Conservation (phyloP, 768 basidiomycete genomes). For the Collybia sp. region DNA sequence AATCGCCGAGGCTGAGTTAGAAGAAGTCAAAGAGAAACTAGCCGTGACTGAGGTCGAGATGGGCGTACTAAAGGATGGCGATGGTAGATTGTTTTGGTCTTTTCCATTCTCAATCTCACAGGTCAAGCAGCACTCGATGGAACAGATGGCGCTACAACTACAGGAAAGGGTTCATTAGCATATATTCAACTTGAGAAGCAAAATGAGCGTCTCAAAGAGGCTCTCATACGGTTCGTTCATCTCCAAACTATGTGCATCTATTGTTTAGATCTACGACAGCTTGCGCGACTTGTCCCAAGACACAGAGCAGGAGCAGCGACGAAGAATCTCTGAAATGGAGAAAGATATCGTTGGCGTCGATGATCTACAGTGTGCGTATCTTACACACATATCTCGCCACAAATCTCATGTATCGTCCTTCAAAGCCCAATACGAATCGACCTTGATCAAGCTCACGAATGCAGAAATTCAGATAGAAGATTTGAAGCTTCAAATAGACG, state of each 20-base stretch:
- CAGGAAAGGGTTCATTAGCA: conserved; percentile 54
- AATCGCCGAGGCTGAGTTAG: conserved; percentile 69
- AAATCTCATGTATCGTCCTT: conserved; percentile 4
- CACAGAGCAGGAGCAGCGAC: conserved; percentile 79
- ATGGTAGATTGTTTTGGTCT: conserved; percentile 15
- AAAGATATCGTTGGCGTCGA: conserved; percentile 77
- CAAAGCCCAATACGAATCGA: conserved; percentile 74
- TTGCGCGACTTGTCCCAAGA: conserved; percentile 87
- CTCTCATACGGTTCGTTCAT: conserved; percentile 62
- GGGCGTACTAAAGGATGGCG: conserved; percentile 66
- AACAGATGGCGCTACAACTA: conserved; percentile 20
- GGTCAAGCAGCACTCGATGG: conserved; percentile 6
- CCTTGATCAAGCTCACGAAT: conserved; percentile 76
- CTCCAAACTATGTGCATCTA: neutral
- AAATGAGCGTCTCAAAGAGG: conserved; percentile 93
- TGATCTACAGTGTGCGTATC: conserved; percentile 66
- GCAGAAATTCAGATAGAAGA: conserved; percentile 93
- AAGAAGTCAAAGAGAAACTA: conserved; percentile 71
- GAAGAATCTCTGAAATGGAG: conserved; percentile 83
- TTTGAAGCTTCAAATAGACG: conserved; percentile 90
- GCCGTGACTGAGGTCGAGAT: conserved; percentile 83
- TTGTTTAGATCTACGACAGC: conserved; percentile 29
- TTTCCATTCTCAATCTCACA: neutral
- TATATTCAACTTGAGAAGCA: conserved; percentile 93
- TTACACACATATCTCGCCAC: neutral